Base-by-base conservation (phyloP, 148 eudicot genomes). In the Rhododendron ferrugineum region DNA sequence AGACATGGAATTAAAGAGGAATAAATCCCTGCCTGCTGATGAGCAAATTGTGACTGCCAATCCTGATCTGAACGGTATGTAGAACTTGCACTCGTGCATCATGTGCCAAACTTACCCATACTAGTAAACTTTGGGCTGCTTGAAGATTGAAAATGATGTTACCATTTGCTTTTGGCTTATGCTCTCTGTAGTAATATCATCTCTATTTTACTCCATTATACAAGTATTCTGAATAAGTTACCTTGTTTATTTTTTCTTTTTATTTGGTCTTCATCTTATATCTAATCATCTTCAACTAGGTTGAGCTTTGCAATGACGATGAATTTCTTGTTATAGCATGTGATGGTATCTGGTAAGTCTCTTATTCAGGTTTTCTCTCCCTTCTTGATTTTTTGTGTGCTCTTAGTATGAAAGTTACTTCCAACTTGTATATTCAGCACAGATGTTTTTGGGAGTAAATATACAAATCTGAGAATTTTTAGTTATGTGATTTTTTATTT, bases 301-400 rank as follows among this genome's bases (percentile, higher is more conserved):
- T 89, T 79, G 92, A 93, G 87, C 95, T 93, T 81, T 90, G 89
- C 73, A 93, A 90, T 44, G 95, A 93, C 80, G 91, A 92, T 76
- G 96, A 95, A 52, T 95, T 95, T 89, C 86, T 95, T 88, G 91
- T 92, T 58, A 82, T 95, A 84, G 98, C 98, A 58, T 95, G 95
- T 90, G 96, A 95, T 91, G 98, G 98, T 30, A 92, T 95, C 44
- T 93, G 98, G 98, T 93, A 87, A 89, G 92, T 77, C 78, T 46
- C 37, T 62, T 44, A 10, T 76, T 37, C 76, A 6, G 68, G 36
- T 34, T 78, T 23, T 80, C 15, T 50, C 6, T 72, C 78, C 46
- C 49, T 34, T 6, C 22, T 16, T 78, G 16, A 5, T 40, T 37
- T 37, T 37, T 0, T 37, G n/a, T 37, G 40, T 37, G 5, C 40